Base-by-base conservation (phyloP, 2,329 filamentous ascomycete species). In the Thermomyces lanuginosus region DNA sequence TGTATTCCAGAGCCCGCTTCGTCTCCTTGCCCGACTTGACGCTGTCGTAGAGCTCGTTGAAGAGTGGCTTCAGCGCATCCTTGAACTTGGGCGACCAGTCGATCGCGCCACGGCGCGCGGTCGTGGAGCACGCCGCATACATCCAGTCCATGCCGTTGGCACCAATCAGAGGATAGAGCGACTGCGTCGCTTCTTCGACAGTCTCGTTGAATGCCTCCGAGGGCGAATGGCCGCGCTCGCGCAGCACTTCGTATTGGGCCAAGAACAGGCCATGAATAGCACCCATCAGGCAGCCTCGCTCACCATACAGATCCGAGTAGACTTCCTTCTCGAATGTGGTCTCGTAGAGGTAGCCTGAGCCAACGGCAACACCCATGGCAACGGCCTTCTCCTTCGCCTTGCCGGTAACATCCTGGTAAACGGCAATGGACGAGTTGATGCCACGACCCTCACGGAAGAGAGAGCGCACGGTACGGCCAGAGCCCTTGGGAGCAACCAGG, bases 231-330 rank as follows among this genome's bases (percentile, higher is more conserved):
- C 89, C 89, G 46, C 80, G 78, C 76, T 98, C 89, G 54, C 89
- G 84, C 62, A 98, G 84, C 44, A 98, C 89, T 72, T 98, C 89
- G 72, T 98, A 98, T 69, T 98, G 89, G 37, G 89, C 89, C 45
- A 98, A 82, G 80, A 98, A 98, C 89, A 98, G 98, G 58, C 89
- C 89, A 73, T 98, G 89, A 64, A 98, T 98, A 62, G 89, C 89
- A 48, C 89, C 89, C 89, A 98, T 98, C 52, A 98, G 69, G 76
- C 89, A 98, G 57, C 89, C 89, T 66, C 89, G 84, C 78, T 98
- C 89, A 62, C 89, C 89, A 70, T 98, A 98, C 44, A 98, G 76
- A 64, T 95, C 89, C 38, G 83, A 93, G 79, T 92, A 92, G 56
- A 98, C 89, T 69, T 98, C 89, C 78, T 98, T 98, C 74, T 98